Evolutionary conservation across 805 yeast genomes (phyloP).

Genomic region (Peterozyma toletana): DNA sequence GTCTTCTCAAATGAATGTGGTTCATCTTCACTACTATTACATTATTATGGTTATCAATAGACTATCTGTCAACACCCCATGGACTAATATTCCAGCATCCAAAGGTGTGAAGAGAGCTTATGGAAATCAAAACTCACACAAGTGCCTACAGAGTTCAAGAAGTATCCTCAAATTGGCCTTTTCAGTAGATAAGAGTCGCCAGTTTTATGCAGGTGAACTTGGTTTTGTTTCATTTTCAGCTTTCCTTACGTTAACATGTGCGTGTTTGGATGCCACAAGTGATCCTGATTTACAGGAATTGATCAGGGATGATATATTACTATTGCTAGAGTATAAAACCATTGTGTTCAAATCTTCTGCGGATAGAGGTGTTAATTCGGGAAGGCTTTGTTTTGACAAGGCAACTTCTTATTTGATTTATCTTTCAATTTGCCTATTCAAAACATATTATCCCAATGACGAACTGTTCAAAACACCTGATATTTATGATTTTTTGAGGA

Average conservation of each 20-base stretch:
- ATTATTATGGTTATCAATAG: slow-evolving; percentile 18
- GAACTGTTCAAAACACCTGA: slow-evolving; percentile 13
- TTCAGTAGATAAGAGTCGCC: slow-evolving; percentile 9
- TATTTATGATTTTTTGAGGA: slow-evolving; percentile 9
- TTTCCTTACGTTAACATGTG: slow-evolving; percentile 20
- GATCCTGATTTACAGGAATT: too few species aligned
- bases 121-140: slow-evolving; percentile 5
- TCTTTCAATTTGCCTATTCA: too few species aligned
- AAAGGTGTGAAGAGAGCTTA: not conserved
- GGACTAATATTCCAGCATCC: not conserved
- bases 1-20: too few species aligned
- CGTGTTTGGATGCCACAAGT: slow-evolving; percentile 15
- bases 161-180: slow-evolving; percentile 14
- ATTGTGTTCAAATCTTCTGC: too few species aligned
- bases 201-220: slow-evolving; percentile 14
- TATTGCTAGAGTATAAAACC: slow-evolving; percentile 8
- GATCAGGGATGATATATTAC: slow-evolving; percentile 16
- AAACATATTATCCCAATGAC: slow-evolving; percentile 6
- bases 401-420: too few species aligned
- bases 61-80: slow-evolving; percentile 12
- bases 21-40: slow-evolving; percentile 19
- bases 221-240: slow-evolving; percentile 24
- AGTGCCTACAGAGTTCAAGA: slow-evolving; percentile 19
- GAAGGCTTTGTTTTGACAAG: too few species aligned
- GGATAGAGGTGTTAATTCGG: too few species aligned